Evolutionary conservation across 2,329 filamentous ascomycete species (phyloP), one percentile per base, ranked within the genome.

Genomic region (Tolypocladium paradoxum): DNA sequence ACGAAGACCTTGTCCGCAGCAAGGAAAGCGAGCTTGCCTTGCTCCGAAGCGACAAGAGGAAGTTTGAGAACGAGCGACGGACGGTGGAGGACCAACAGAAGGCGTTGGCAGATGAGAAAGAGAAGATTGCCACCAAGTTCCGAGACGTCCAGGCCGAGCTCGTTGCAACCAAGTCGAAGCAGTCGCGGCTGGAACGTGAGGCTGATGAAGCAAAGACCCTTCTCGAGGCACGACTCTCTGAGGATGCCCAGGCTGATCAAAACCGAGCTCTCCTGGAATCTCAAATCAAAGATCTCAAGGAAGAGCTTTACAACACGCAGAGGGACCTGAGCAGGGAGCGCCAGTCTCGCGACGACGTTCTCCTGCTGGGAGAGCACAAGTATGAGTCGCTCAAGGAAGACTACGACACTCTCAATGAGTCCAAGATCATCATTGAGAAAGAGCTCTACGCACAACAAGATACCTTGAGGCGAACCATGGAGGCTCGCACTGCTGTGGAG

Each of bases 361-460:
- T 92, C 58, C 82, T 95, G 60, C 85, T 97, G 54, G 84, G 88
- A 5, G 90, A 96, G 60, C 91, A 96, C 71, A 95, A 93, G 66
- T 88, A 85, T 62, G 77, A 87, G 46, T 82, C 85, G 50, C 76
- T 99, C 55, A 85, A 91, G 65, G 84, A 91, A 29, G 90, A 97
- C 59, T 95, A 84, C 61, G 85, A 95, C 49, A 81, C 83, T 35
- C 77, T 97, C 35, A 96, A 96, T 62, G 90, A 96, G 58, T 85
- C 90, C 31, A 99, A 99, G 70, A 96, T 96, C 62, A 95, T 85
- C 48, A 96, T 99, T 57, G 92, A 99, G 69, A 97, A 96, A 68
- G 92, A 97, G 69, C 85, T 99, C 67, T 97, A 97, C 66, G 86
- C 88, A 6, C 92, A 97, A 65, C 91, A 96, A 68, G 92, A 99